Evolutionary conservation across 345 rosid species (phyloP).

Genomic region (Iberis pinnata): DNA sequence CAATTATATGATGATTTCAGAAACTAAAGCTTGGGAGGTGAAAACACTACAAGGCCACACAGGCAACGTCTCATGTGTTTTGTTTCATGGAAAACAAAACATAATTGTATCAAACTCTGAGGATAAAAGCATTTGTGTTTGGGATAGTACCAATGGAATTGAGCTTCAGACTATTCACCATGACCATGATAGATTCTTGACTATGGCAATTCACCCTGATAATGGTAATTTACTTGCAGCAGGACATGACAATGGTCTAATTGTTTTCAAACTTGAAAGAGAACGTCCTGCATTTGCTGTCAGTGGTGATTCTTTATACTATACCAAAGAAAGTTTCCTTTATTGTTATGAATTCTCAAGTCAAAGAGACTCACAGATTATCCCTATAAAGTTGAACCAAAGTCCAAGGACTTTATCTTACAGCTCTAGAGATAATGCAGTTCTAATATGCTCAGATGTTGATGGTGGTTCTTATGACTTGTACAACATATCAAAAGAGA

Average conservation of each 20-base stretch:
- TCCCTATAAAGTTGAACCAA: constrained; percentile 80
- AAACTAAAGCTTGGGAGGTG: constrained; percentile 99
- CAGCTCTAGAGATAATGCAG: constrained; percentile 94
- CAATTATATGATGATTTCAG: constrained; percentile 48
- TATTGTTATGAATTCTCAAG: constrained; percentile 72
- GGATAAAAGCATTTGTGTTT: constrained; percentile 91
- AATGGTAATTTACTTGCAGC: constrained; percentile 94
- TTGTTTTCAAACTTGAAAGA: constrained; percentile 93
- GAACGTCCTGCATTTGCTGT: constrained; percentile 92
- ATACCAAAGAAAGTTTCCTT: constrained; percentile 82
- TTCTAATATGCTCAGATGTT: constrained; percentile 78
- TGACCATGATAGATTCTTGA: constrained; percentile 95
- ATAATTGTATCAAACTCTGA: constrained; percentile 95
- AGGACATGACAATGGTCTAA: constrained; percentile 95
- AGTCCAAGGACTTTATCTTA: constrained; percentile 91
- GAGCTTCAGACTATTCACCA: constrained; percentile 89
- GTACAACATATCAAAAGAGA: constrained; percentile 78
- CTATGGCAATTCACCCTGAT: constrained; percentile 88
- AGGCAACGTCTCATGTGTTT: constrained; percentile 88
- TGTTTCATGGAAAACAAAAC: constrained; percentile 95
- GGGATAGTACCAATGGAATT: constrained; percentile 92
- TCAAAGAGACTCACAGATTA: constrained; percentile 72
- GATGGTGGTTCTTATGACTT: constrained; percentile 95
- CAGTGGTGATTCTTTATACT: constrained; percentile 74
- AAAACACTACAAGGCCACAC: constrained; percentile 94